Base-by-base conservation (phyloP, 2,329 filamentous ascomycete genomes). In the Aspergillus intermedius region DNA sequence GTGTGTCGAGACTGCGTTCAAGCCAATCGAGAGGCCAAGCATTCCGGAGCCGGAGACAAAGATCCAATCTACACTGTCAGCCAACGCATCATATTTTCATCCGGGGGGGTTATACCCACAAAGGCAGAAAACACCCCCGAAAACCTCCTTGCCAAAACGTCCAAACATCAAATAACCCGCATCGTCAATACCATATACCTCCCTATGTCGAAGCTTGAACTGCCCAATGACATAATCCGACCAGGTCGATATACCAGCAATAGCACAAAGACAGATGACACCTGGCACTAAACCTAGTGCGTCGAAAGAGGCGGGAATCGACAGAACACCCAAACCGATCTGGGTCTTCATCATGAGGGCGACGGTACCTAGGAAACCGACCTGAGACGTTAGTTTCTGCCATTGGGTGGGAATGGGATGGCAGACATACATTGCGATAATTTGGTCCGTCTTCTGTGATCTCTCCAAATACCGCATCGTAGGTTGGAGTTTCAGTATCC, bases 181-280 rank as follows among this genome's bases (percentile, higher is more conserved):
- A 50, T 81, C 78, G 44, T 78, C 78, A 66, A 81, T 79, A 34
- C 74, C 76, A 56, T 81, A 80, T 4, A 81, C 77, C 49, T 78
- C 69, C 0, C 74, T 74, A 54, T 81, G 78, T 5, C 67, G 65
- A 28, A 78, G 54, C 55, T 81, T 81, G 65, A 81, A 81, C 19
- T 41, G 39, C 7, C 59, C 76, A 12, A 78, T 64, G 30, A 76
- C 70, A 52, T 74, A 77, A 47, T 68, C 64, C 2, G 73, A 74
- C 75, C 75, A 78, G 3, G 71, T 74, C 0, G 74, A 75, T 52
- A 76, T 75, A 13, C 21, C 50, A 1, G 65, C 71, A 19, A 77
- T 67, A 5, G 58, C 50, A 9, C 67, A 39, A 5, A 78, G 59
- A 30, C 65, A 64, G 35, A 78, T 69, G 32, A 77, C 55, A 5